These are phyloP conservation scores for Phytopythium montanum DNA, from an alignment of 352 stramenopile genomes.

Conservation along the genomic window DNA sequence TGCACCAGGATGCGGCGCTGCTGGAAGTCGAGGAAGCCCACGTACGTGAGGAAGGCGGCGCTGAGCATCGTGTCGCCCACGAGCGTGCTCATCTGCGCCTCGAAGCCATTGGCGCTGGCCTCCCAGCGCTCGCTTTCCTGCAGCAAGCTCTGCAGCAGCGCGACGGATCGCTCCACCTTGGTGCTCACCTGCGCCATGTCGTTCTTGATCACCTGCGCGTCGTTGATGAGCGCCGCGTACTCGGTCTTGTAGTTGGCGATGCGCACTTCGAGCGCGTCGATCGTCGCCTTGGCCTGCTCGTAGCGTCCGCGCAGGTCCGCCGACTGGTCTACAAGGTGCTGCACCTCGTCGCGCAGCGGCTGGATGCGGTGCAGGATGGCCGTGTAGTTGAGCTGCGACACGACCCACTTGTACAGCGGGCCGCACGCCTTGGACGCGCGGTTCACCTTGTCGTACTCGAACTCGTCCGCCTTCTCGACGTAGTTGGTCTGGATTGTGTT, in stretches of 20 bases:
- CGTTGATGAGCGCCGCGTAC: conserved; percentile 97
- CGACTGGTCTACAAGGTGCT: conserved; percentile 94
- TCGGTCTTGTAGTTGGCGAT: conserved; percentile 99
- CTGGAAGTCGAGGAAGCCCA: conserved; percentile 98
- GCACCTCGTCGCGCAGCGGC: conserved; percentile 98
- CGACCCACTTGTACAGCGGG: conserved; percentile 99
- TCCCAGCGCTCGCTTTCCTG: conserved; percentile 99
- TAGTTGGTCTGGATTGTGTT: conserved; percentile 96
- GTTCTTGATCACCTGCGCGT: conserved; percentile 97
- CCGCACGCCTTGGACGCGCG: conserved; percentile 96
- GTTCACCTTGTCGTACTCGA: conserved; percentile 91
- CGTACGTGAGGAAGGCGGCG: conserved; percentile 98
- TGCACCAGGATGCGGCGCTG: conserved; percentile 92
- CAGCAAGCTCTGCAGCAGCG: conserved; percentile 96
- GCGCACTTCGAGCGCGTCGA: conserved; percentile 93
- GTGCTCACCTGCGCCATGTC: conserved; percentile 97
- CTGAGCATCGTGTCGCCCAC: conserved; percentile 96
- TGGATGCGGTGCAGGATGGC: conserved; percentile 98
- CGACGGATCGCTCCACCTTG: conserved; percentile 96
- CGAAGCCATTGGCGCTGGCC: conserved; percentile 95
- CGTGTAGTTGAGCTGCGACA: conserved; percentile 98
- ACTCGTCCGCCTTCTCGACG: conserved; percentile 89
- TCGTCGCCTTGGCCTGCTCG: conserved; percentile 89
- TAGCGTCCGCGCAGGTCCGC: conserved; percentile 92
- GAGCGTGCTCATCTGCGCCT: conserved; percentile 95